Conservation (phyloP, 345 rosid genomes). For the Viola odorata region DNA sequence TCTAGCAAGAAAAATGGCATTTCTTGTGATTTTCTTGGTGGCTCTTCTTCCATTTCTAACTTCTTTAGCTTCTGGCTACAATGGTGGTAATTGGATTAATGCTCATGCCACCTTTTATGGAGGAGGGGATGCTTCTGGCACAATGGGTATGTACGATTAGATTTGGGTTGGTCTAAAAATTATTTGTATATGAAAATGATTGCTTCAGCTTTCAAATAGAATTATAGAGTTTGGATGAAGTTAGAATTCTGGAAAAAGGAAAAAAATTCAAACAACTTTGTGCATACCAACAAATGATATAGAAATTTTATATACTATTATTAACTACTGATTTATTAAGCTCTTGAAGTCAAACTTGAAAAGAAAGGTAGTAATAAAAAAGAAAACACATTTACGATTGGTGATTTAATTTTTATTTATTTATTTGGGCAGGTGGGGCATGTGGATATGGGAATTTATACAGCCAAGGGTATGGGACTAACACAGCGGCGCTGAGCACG, state of each 20-base stretch:
- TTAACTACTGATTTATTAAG: too few relatives aligned
- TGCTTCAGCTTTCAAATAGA: too few relatives aligned
- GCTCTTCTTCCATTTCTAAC: constrained; percentile 30
- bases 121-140: constrained; percentile 24
- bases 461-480: constrained; percentile 21
- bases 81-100: constrained; percentile 26
- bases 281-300: too few relatives aligned
- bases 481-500: constrained; percentile 26
- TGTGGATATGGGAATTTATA: constrained; percentile 30
- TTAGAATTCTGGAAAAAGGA: too few relatives aligned
- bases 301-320: too few relatives aligned
- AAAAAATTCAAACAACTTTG: too few relatives aligned
- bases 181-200: not conserved
- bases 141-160: constrained; percentile 18
- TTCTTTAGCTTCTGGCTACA: constrained; percentile 30
- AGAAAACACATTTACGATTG: too few relatives aligned
- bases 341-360: too few relatives aligned
- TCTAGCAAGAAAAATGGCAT: constrained; percentile 32
- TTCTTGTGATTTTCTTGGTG: constrained; percentile 26
- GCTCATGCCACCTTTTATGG: constrained; percentile 34
- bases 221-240: too few relatives aligned
- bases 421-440: constrained; percentile 26
- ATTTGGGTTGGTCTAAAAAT: not conserved
- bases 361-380: too few relatives aligned
- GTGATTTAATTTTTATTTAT: too few relatives aligned